Evolutionary conservation across 176 grass and related monocot genomes (phyloP), one percentile per base, ranked within the genome.

Genomic region (Tillandsia leiboldiana): DNA sequence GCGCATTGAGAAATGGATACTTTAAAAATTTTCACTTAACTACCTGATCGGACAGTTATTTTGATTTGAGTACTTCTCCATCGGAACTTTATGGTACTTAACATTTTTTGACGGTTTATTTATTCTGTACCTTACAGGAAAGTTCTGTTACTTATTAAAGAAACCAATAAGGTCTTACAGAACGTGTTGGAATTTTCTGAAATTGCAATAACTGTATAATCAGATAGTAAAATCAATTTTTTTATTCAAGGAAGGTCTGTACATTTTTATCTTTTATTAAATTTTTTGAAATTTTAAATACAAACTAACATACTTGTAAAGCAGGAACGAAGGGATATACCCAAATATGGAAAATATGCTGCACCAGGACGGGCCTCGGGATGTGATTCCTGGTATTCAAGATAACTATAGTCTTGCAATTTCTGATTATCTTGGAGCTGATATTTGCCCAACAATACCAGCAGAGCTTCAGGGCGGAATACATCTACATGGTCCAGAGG

Each of bases 361-460:
- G 72, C 72, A 83, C 42, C 79, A 84, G 51, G 24, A 65, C 8
- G 49, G 63, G n/a, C 82, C 79, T 82, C 78, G 83, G 2, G 81
- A 86, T 58, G 78, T 80, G 53, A 78, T 99, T 73, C 82, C 85
- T 66, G 77, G 67, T 58, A 85, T 92, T 53, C 94, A 87, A 72
- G 94, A 99, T 76, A 82, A 74, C 56, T 99, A 85, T 71, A 70
- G 50, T 86, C 67, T 99, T 53, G 83, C 63, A 6, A 79, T 99
- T 85, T 83, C 94, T 77, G 90, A 99, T 78, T 99, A 84, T 74
- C 84, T 99, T 67, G 86, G 86, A 74, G 54, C 84, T 71, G 86
- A 90, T 79, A 92, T 97, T 83, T 92, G 81, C 49, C 86, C 83
- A 64, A 63, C 89, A 80, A 84, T 85, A 33, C 80, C 86, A 81